Base-by-base conservation (phyloP, 2,329 filamentous ascomycete species). In the Mariannaea sp. region DNA sequence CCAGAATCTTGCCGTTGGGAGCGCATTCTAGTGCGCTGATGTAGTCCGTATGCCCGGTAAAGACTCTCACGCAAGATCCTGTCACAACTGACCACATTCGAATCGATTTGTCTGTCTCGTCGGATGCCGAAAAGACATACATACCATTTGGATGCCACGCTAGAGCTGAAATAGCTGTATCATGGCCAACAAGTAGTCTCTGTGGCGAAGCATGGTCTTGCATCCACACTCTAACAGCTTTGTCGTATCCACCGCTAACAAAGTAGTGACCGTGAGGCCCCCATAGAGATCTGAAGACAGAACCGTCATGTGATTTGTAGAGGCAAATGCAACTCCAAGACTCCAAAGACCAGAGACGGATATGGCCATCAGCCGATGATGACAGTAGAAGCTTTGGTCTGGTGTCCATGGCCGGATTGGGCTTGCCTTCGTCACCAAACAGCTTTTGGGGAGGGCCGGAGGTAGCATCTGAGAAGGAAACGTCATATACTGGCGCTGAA, bases 241-340 rank as follows among this genome's bases (percentile, higher is more conserved):
- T 92, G 72, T 99, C 94, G 71, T 91, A 90, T 7, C 90, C 91
- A 29, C 85, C 89, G 6, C 89, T 92, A 30, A 90, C 80, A 68
- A 99, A 99, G 75, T 99, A 99, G 73, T 97, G 92, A 1, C 94
- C 94, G 51, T 92, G 92, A 0, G 94, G 94, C 4, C 91, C 88
- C 89, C 93, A 99, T 10, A 86, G 82, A 5, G 96, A 81, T 61
- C 93, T 88, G 82, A 91, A 94, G 5, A 97, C 87, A 0, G 94
- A 92, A 2, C 89, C 89, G 60, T 92, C 89, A 66, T 97, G 94
- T 2, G 90, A 92, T 68, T 93, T 95, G 78, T 97, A 99, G 10
- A 96, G 85, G 46, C 95, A 94, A 44, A 97, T 80, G 63, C 91
- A 96, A n/a, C 88, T 84, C 87, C 90, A 97, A 13, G 89, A 85